Evolutionary conservation across 2,329 filamentous ascomycete species (phyloP), one percentile per base, ranked within the genome.

Genomic region (Tolypocladium album): DNA sequence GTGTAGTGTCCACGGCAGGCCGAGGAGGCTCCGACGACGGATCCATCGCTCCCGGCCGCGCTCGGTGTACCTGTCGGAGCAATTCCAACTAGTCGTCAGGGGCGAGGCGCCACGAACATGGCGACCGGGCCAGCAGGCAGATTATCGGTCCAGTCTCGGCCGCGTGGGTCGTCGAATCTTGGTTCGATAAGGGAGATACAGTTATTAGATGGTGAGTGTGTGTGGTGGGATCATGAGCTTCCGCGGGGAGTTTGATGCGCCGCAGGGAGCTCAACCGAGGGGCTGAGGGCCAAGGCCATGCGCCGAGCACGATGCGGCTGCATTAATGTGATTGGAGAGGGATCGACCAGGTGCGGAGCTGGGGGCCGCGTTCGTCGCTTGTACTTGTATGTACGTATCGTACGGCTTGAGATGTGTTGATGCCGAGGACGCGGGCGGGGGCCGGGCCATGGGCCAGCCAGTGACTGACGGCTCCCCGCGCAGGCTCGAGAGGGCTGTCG

Each of bases 11-110:
- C 45, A 55, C 43, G 59, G 67, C 63, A 62, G 70, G 65, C 68
- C 70, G 69, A 73, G 68, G 64, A 71, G 67, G 61, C 64, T 66
- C 70, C 71, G 71, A 68, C 43, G 67, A 67, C 61, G 66, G 67
- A 63, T 68, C 69, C 67, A 69, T 70, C 58, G 64, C 50, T 36
- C 50, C n/a, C 50, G 31, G 50, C 31, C 8, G 47, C 55, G 58
- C 53, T 61, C 56, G 59, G 62, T 57, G 53, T 58, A 59, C 56
- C 40, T 58, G 52, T 63, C 58, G 62, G 60, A 58, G 53, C 53
- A 47, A 36, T 60, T 53, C 17, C 24, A 40, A 27, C 53, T 55
- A 55, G 50, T n/a, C 11, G 31, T 59, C 38, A 64, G 59, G 50
- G 59, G 34, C 58, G 58, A 56, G 53, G 61, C 55, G 36, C 47